Evolutionary conservation across 2,329 filamentous ascomycete genomes (phyloP), one percentile per base, ranked within the genome.

Genomic region (Cladosporium cucumerinum): DNA sequence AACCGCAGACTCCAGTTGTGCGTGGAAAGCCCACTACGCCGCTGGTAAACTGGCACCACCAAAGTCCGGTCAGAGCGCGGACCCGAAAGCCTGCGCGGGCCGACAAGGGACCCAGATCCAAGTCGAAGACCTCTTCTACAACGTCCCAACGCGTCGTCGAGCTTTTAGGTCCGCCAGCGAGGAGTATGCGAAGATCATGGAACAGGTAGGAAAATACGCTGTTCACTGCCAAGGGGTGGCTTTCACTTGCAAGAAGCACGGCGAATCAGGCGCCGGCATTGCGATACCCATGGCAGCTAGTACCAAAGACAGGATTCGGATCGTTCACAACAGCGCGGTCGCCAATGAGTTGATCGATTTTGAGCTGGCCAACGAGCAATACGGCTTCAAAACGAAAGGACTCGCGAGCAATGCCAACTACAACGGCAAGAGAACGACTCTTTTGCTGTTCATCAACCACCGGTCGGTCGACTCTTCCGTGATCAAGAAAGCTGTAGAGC

Each of bases 161-260:
- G 95, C 96, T 12, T 99, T 99, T 73, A 87, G 95, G 48, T 98
- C 94, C 16, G 81, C 91, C 21, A 91, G 93, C 43, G 95, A 99
- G 74, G 96, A 99, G 76, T 98, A 96, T 80, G 93, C 96, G 73
- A 99, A 98, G 79, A 97, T 99, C 64, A 88, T 98, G 28, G 95
- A 99, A 75, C 87, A 97, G 75, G 90, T 98, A 10, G 93, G 95
- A 16, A 88, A 92, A 51, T 98, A 99, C 78, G 92, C 95, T 30
- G 86, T 99, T 11, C 95, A 99, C 77, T 97, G 94, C 75, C 82
- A 86, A 63, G 88, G 90, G n/a, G 93, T 99, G 14, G 91, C 91
- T 1, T 98, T 99, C 76, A 94, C 93, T 3, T 98, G 95, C 81
- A 97, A 97, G 77, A 99, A 98, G 78, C 89, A 95, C 69, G 94